Evolutionary conservation across 1,139 yeast genomes (phyloP), one percentile per base, ranked within the genome.

Genomic region (Yamadazyma oceani): DNA sequence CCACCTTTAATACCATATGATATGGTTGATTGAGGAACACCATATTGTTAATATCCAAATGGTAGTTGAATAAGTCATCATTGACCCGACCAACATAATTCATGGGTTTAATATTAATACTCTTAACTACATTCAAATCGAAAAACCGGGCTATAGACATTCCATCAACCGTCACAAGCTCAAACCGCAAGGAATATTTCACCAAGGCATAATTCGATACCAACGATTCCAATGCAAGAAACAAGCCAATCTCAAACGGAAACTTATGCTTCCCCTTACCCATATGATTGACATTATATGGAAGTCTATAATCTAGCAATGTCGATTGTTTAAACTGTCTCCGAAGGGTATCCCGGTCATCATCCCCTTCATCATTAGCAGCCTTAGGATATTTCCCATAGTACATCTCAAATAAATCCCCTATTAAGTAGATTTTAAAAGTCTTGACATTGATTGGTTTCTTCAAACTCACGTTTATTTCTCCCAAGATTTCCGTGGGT

Each of bases 361-460:
- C 16, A 12, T 21, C 16, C 16, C 23, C 17, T 10, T 32, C 30
- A 17, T 23, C 25, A 3, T 9, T 6, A 16, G 12, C 15, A n/a
- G 13, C 30, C 11, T 32, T 14, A 17, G 24, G 31, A 26, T 24
- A 32, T 19, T 26, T 25, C 34, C 22, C 27, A 17, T 31, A 31
- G 21, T 31, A 31, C 28, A 31, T 16, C 28, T 31, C 34, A 23
- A 17, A 23, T 23, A 23, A 23, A n/a, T 32, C 30, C 5, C 35
- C 35, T 17, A 15, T 25, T 17, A 32, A 25, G 10, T 14, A 14
- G 9, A 32, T 17, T 26, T 17, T 11, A 12, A 32, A 17, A n/a
- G 17, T 19, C 11, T 24, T 25, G 9, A 26, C 16, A 5, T 11
- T 14, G 14, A 34, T 19, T 3, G 36, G 32, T 27, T 26, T 34